Evolutionary conservation across 169 alveolate species (phyloP), one percentile per base, ranked within the genome.

Genomic region (Cryptosporidium andersoni): DNA sequence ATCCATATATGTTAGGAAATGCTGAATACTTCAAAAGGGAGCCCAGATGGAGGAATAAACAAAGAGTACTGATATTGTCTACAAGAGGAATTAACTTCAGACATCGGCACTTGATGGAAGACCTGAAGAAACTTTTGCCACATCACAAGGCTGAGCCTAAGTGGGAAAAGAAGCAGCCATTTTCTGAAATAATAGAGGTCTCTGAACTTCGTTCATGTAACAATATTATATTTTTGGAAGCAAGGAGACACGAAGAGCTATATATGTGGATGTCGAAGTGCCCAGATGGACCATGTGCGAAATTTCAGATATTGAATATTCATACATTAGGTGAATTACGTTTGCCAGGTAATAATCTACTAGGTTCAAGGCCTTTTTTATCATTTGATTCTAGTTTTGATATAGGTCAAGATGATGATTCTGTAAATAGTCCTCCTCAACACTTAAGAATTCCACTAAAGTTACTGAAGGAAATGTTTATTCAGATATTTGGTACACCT

Each of bases 241-340:
- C 95, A 51, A 92, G 97, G 67, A 95, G 94, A 89, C 85, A 74
- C 12, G 89, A 91, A 64, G 98, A 97, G 82, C 82, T 94, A 88
- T 94, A 90, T 60, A 67, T 97, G 91, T 96, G 99, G 99, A 81
- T 97, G 42, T 95, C 97, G 37, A 94, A 94, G 89, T 94, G 95
- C 66, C 98, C 98, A n/a, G 81, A 93, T 42, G 99, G 99, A 1
- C 99, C 99, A n/a, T 92, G 98, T 7, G 89, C 95, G 53, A 96
- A 96, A 90, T 96, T 96, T 63, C 90, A 94, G 53, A 91, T 97
- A 14, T 90, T 94, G 65, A 95, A 95, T 80, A 93, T 95, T 42
- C 98, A 96, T 82, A 95, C 98, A 40, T 90, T 95, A 40, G 95
- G 93, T 49, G 99, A 97, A 89, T 89, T 97, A 39, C 94, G 95